These are phyloP conservation scores for Pythium aquatile DNA, from an alignment of 352 stramenopile species.

Conservation along the genomic window DNA sequence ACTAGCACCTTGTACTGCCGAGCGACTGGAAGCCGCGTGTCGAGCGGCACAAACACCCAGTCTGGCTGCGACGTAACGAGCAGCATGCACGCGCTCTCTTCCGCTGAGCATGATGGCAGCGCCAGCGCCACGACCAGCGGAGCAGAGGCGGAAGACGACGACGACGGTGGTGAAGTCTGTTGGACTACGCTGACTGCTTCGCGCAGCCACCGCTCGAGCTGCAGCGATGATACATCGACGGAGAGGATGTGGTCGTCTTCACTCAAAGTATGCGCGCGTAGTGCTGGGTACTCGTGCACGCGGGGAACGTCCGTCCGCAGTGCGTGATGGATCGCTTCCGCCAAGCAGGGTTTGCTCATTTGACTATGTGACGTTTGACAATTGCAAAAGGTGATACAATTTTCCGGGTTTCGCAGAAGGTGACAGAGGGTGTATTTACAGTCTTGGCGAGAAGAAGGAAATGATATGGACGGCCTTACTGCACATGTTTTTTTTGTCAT, in stretches of 20 bases:
- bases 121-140: constrained; percentile 39
- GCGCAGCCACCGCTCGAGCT: not conserved
- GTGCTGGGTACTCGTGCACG: no score
- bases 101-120: constrained; percentile 39
- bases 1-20: constrained; percentile 33
- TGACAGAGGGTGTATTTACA: no score
- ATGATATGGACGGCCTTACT: no score
- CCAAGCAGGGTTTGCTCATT: no score
- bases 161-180: not conserved
- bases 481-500: no score
- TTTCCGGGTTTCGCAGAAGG: no score
- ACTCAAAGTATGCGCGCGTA: no score
- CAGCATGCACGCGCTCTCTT: constrained; percentile 49
- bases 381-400: no score
- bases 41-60: constrained; percentile 50
- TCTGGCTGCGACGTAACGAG: constrained; percentile 27
- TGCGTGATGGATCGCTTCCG: no score
- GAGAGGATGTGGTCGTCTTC: not conserved
- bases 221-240: not conserved
- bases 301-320: no score
- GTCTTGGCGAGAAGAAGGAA: no score
- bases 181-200: not conserved
- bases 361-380: no score
- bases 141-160: not conserved
- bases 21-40: constrained; percentile 31